Conservation (phyloP, 495 filamentous ascomycete species). For the Penicillium malachiteum region DNA sequence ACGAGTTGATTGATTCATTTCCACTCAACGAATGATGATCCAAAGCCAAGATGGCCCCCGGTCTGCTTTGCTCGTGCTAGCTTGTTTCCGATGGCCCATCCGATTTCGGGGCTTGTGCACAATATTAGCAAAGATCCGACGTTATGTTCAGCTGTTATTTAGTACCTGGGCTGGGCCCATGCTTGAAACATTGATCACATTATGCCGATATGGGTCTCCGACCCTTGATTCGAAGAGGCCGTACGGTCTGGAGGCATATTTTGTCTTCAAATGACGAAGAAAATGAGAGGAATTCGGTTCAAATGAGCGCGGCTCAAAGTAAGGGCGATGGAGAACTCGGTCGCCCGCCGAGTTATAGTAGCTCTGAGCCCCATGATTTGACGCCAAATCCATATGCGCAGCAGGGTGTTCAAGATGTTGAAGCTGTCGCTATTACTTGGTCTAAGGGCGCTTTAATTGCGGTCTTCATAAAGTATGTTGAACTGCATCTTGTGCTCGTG, state of each 20-base stretch:
- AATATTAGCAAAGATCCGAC: slow-evolving; percentile 1
- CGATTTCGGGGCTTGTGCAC: slow-evolving; percentile 9
- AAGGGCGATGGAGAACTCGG: not conserved
- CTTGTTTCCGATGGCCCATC: not conserved
- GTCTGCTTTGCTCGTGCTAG: slow-evolving; percentile 5
- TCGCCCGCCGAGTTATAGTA: slow-evolving; percentile 1
- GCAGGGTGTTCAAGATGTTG: slow-evolving; percentile 32
- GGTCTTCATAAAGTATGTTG: slow-evolving; percentile 32
- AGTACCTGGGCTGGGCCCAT: not conserved
- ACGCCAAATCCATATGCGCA: slow-evolving; percentile 12
- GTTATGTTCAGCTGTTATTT: not conserved
- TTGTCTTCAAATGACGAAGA: not conserved
- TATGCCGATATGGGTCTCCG: slow-evolving; percentile 7
- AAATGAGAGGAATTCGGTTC: not conserved
- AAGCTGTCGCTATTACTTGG: slow-evolving; percentile 37
- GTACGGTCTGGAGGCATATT: slow-evolving; percentile 7
- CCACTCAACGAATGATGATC: not conserved
- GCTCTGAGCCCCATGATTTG: slow-evolving; percentile 1
- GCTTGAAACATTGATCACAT: not conserved
- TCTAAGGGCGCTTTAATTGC: slow-evolving; percentile 26
- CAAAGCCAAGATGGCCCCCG: slow-evolving; percentile 6
- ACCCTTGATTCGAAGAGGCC: slow-evolving; percentile 10
- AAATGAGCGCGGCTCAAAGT: not conserved
- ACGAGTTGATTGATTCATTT: not conserved
- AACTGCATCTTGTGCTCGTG: not conserved